Conservation (phyloP, 306 rosid genomes). For the Begonia masoniana region DNA sequence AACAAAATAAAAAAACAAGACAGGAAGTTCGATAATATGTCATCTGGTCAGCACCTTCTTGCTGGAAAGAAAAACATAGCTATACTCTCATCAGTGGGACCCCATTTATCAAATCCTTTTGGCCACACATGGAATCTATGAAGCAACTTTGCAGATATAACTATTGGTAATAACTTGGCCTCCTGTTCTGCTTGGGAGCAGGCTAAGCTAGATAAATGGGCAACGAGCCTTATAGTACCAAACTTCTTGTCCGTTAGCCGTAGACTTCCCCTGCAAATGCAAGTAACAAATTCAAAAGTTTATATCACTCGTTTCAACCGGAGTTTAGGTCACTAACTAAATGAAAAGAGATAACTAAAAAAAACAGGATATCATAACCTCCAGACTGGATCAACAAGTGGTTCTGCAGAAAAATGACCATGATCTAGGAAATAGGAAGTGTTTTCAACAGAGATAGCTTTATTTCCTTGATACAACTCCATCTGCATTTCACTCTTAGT, state of each 20-base stretch:
- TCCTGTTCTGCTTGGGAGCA: constrained; percentile 37
- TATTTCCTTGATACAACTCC: constrained; percentile 12
- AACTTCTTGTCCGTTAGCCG: constrained; percentile 16
- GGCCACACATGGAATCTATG: constrained; percentile 54
- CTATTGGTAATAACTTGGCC: constrained; percentile 29
- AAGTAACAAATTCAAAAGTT: constrained; percentile 4
- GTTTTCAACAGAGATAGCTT: background rate
- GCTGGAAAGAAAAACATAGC: constrained; percentile 72
- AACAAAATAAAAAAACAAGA: constrained; percentile 5
- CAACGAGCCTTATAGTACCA: constrained; percentile 22
- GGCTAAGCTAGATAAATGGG: constrained; percentile 60
- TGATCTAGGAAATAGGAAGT: constrained; percentile 4
- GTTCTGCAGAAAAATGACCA: constrained; percentile 29
- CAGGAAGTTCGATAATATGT: background rate
- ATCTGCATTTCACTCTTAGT: constrained; percentile 4
- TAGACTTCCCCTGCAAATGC: constrained; percentile 50
- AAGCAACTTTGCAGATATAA: constrained; percentile 31
- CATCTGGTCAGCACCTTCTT: constrained; percentile 31
- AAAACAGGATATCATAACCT: constrained; percentile 26
- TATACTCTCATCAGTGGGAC: constrained; percentile 39
- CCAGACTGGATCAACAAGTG: constrained; percentile 56
- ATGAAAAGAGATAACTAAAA: background rate
- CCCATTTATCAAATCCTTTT: constrained; percentile 27
- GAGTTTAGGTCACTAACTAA: too few relatives aligned
- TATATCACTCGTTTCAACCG: too few relatives aligned